phyloP scores from a whole-genome alignment of 805 yeast genomes.

The Danielozyma ontarioensis region DNA sequence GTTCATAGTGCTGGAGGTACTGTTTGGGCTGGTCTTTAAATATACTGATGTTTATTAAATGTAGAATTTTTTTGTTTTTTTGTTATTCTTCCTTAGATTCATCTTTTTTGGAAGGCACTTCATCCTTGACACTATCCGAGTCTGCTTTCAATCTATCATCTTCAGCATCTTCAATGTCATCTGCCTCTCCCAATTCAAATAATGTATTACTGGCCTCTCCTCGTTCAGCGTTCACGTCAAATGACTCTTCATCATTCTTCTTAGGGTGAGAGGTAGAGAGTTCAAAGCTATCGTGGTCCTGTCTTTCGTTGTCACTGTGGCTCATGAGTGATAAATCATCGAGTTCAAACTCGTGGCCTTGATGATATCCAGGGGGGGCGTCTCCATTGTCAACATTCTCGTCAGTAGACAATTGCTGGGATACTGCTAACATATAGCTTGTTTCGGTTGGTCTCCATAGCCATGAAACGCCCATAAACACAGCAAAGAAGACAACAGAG shows the following conservation, averaged over 20 bases:
- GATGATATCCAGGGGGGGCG: conserved; percentile 19
- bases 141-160: neutral
- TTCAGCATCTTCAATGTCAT: conserved; percentile 15
- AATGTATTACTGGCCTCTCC: conserved; percentile 25
- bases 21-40: conserved; percentile 31
- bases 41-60: no score
- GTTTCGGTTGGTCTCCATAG: conserved; percentile 98
- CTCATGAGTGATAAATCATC: conserved; percentile 54
- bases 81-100: no score
- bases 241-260: conserved; percentile 3
- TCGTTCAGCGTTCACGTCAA: conserved; percentile 2
- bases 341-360: conserved; percentile 49
- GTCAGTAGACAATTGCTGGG: conserved; percentile 86
- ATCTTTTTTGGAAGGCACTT: neutral
- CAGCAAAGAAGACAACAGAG: conserved; percentile 75
- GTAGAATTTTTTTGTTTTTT: no score
- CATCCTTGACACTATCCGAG: neutral
- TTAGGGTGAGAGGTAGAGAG: conserved; percentile 15
- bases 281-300: conserved; percentile 34
- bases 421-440: conserved; percentile 89
- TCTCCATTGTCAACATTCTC: conserved; percentile 52
- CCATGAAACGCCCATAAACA: conserved; percentile 78
- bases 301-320: conserved; percentile 36
- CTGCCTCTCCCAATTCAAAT: conserved; percentile 39
- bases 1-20: conserved; percentile 36